These are phyloP conservation scores for Talaromyces liani DNA, from an alignment of 495 filamentous ascomycete genomes.

Conservation along the genomic window DNA sequence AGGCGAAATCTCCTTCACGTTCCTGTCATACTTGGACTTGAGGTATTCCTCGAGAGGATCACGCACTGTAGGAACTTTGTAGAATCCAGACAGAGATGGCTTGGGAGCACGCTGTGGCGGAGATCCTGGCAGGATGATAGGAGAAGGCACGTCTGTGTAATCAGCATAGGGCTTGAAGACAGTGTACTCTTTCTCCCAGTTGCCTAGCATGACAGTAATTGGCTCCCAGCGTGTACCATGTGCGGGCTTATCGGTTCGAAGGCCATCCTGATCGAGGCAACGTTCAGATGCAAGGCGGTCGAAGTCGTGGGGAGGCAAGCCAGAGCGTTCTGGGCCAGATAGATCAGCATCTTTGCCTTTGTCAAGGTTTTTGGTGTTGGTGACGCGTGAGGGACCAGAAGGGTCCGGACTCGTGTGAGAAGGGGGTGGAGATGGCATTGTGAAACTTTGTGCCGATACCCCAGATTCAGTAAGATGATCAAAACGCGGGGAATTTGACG, in stretches of 20 bases:
- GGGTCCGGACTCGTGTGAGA: neutral
- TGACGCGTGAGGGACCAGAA: neutral
- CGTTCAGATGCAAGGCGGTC: neutral
- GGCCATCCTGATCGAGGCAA: neutral
- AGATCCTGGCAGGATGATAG: slow-evolving; percentile 5
- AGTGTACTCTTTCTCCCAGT: neutral
- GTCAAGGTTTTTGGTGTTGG: neutral
- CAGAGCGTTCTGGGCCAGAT: neutral
- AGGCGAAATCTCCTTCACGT: neutral
- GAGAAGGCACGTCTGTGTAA: neutral
- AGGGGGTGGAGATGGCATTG: neutral
- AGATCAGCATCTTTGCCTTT: neutral
- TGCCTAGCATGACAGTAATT: neutral
- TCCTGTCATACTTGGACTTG: neutral
- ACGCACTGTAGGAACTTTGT: neutral
- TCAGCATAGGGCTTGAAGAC: neutral
- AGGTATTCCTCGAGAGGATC: neutral
- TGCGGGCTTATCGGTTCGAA: neutral
- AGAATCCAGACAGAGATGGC: neutral
- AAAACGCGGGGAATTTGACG: neutral
- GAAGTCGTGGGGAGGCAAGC: neutral
- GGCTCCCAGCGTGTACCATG: neutral
- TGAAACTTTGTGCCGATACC: neutral
- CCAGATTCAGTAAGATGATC: neutral
- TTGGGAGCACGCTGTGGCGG: neutral